Evolutionary conservation across 2,329 filamentous ascomycete species (phyloP), one percentile per base, ranked within the genome.

Genomic region (Rutstroemia sp.): DNA sequence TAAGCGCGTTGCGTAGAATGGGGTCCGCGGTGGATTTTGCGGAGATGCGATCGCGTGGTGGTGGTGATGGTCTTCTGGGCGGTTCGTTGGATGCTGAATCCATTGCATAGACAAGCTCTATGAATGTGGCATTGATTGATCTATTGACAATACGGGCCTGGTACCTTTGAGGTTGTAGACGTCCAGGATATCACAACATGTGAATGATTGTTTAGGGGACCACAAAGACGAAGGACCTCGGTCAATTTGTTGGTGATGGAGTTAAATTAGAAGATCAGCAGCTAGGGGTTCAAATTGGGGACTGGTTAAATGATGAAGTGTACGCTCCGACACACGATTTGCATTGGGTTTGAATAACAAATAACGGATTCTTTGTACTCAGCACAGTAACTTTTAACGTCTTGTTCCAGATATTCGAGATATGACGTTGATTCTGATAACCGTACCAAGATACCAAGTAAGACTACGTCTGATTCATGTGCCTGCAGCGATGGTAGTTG

Each of bases 1-100:
- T 86, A 58, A 96, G 78, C 45, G 90, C 86, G 71, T 94, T 95
- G 71, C 89, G 88, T 56, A 95, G 79, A 61, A 95, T 79, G 5
- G 88, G 87, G 63, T 92, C 87, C 58, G 72, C 70, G 39, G 71
- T 70, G 37, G 62, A 64, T 58, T 66, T 67, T 9, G 67, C 66
- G 3, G 67, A 66, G 45, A 66, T 41, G 19, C 62, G 61, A 44
- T 63, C 56, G 44, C 58, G 59, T 19, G 61, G 53, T 39, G 58
- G 30, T 34, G 30, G 53, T 39, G 58, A 12, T 34, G 30, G 50
- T 42, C 58, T 61, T 42, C 58, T 61, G 5, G 59, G 56, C 25
- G 48, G 56, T 57, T 61, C 52, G 19, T 45, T 50, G 16, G 57
- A 57, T 51, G 56, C 41, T 14, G 63, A 59, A 45, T 62, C 62